Percentiles rank a stretch among this genome's conserved stretches.
These are phyloP conservation scores for Fragilaria crotonensis DNA, from an alignment of 108 stramenopile genomes.

Conservation along the genomic window DNA sequence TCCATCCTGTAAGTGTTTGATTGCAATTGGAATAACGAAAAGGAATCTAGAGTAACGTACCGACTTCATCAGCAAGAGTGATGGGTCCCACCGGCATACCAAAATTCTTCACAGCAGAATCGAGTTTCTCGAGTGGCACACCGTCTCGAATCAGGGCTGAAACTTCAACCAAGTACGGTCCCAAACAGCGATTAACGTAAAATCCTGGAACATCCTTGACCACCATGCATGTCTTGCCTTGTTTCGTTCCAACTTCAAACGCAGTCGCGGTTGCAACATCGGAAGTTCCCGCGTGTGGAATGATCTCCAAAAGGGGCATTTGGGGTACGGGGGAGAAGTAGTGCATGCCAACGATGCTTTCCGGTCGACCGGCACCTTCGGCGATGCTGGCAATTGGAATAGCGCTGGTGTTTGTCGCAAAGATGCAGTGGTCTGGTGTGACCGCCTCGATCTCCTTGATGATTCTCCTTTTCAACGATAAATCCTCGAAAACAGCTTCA, in stretches of 20 bases:
- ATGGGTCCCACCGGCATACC: constrained; percentile 97
- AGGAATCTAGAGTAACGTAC: constrained; percentile 55
- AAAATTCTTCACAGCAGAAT: constrained; percentile 90
- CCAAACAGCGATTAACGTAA: constrained; percentile 98
- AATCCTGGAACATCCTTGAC: constrained; percentile 99
- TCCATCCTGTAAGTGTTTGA: too few species aligned
- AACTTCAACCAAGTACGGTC: constrained; percentile 92
- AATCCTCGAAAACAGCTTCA: constrained; percentile 98
- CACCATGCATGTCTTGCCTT: constrained; percentile 97
- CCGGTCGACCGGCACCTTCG: constrained; percentile 82
- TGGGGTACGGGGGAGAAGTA: constrained; percentile 98
- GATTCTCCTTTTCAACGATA: constrained; percentile 92
- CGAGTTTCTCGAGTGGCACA: constrained; percentile 75
- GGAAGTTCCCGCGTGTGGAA: constrained; percentile 89
- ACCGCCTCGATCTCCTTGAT: constrained; percentile 86
- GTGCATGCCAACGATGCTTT: constrained; percentile 98
- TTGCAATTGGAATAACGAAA: constrained; percentile 82
- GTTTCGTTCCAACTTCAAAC: constrained; percentile 93
- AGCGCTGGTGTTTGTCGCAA: constrained; percentile 98
- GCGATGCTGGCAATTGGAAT: constrained; percentile 97
- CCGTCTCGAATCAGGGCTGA: constrained; percentile 83
- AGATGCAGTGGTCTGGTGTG: constrained; percentile 91
- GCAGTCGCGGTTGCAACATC: constrained; percentile 81
- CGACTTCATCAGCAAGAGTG: constrained; percentile 91
- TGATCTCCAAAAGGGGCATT: constrained; percentile 99